Evolutionary conservation across 1,139 yeast species (phyloP), one percentile per base, ranked within the genome.

Genomic region (Hanseniaspora gamundiae): DNA sequence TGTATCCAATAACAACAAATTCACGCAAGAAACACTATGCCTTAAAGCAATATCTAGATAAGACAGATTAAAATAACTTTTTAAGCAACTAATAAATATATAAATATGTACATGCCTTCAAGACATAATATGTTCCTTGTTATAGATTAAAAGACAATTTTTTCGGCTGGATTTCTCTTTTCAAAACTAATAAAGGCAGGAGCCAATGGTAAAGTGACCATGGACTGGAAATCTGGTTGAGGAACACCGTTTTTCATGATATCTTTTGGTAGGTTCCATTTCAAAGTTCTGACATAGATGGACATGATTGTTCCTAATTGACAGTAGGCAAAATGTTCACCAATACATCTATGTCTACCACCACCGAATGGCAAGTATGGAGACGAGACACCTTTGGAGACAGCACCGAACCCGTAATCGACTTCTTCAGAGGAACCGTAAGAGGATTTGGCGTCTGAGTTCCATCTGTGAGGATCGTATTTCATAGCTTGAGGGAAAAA

Each of bases 311-410:
- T 80, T 45, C 95, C 95, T 56, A 91, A 75, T 69, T 91, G 99
- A 53, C 82, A 80, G 64, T 81, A 86, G 39, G 99, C 99, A 69
- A 91, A 91, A 62, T 88, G 97, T 67, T 91, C 99, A 58, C 99
- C 99, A 59, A 91, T 87, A 69, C 99, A 91, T 69, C 98, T 82
- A 65, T 91, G 99, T 73, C 99, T 84, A 53, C 99, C 99, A 65
- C 97, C 98, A 55, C 98, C 98, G 59, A 91, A 91, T 45, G 98
- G 98, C 62, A 91, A 76, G 67, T 86, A 93, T 45, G 98, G 95
- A 42, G 95, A 85, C 21, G 84, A 69, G 38, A 91, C 97, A 66
- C 97, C 98, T 68, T 91, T 91, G 43, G 95, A 79, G 52, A 91
- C 85, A 49, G 88, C 85, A 60, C 97, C 97, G 57, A 88, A 91